These are phyloP conservation scores for Diutina rugosa DNA, from an alignment of 1,139 yeast genomes.

Conservation along the genomic window DNA sequence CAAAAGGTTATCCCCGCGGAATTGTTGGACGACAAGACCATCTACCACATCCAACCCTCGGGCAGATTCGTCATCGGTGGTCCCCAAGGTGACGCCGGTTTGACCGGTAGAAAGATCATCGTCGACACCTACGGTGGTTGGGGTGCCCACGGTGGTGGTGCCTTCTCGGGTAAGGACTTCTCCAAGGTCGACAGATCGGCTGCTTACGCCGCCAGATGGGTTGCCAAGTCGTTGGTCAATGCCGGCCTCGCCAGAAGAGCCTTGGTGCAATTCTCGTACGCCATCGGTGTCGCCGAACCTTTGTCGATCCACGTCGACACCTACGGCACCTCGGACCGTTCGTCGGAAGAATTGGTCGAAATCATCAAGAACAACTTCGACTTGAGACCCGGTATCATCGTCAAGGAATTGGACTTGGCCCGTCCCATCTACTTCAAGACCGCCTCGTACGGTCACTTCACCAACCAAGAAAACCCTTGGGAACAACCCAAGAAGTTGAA, in stretches of 20 bases:
- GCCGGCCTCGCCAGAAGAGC: slow-evolving; percentile 97
- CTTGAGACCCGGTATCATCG: slow-evolving; percentile 98
- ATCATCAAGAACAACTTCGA: slow-evolving; percentile 92
- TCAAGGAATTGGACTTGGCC: slow-evolving; percentile 90
- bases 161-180: slow-evolving; percentile 99
- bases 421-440: slow-evolving; percentile 99
- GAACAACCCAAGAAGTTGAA: slow-evolving; percentile 90
- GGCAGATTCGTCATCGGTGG: slow-evolving; percentile 99
- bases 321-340: slow-evolving; percentile 88
- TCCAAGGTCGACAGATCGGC: slow-evolving; percentile 99
- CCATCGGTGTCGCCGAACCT: slow-evolving; percentile 99
- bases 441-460: slow-evolving; percentile 98
- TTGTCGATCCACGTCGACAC: slow-evolving; percentile 94
- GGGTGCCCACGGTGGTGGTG: slow-evolving; percentile 99
- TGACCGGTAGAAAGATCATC: slow-evolving; percentile 98
- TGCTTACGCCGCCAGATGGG: slow-evolving; percentile 99
- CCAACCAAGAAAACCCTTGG: slow-evolving; percentile 98
- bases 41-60: slow-evolving; percentile 97
- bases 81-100: slow-evolving; percentile 99
- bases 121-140: slow-evolving; percentile 99
- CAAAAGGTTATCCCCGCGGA: slow-evolving; percentile 87
- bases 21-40: slow-evolving; percentile 86
- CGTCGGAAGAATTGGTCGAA: slow-evolving; percentile 80
- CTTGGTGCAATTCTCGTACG: slow-evolving; percentile 95
- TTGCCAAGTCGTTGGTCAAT: slow-evolving; percentile 90